Conservation (phyloP, 2,329 filamentous ascomycete species). For the Fusarium piperis region DNA sequence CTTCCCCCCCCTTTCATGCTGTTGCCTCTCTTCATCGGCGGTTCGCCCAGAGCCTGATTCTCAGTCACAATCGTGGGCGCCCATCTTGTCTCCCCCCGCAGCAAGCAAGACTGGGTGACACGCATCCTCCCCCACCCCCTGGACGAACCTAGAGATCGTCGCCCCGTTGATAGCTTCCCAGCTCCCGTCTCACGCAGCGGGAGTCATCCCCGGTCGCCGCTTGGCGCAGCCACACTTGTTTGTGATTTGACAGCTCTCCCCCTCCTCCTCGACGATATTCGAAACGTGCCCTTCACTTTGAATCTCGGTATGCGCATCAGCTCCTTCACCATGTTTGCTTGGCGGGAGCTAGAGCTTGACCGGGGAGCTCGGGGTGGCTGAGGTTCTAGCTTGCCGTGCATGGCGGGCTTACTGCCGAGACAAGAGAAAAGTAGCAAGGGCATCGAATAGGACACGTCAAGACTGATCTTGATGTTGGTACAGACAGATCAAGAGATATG, state of each 20-base stretch:
- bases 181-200: neutral
- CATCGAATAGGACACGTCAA: neutral
- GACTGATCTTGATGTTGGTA: neutral
- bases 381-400: neutral
- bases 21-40: neutral
- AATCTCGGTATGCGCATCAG: neutral
- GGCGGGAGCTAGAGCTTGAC: neutral
- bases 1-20: neutral
- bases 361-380: neutral
- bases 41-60: neutral
- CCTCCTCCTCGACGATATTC: neutral
- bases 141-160: neutral
- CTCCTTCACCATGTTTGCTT: neutral
- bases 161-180: neutral
- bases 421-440: neutral
- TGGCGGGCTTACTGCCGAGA: neutral
- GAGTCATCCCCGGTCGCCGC: neutral
- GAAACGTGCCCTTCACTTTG: neutral
- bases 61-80: neutral
- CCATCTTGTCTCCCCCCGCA: neutral
- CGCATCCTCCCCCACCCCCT: neutral
- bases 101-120: neutral
- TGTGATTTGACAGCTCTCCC: constrained; percentile 9
- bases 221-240: constrained; percentile 7
- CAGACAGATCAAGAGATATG: neutral